These are phyloP conservation scores for Fraxinus latifolia DNA, from an alignment of 305 asterid species.

Conservation along the genomic window DNA sequence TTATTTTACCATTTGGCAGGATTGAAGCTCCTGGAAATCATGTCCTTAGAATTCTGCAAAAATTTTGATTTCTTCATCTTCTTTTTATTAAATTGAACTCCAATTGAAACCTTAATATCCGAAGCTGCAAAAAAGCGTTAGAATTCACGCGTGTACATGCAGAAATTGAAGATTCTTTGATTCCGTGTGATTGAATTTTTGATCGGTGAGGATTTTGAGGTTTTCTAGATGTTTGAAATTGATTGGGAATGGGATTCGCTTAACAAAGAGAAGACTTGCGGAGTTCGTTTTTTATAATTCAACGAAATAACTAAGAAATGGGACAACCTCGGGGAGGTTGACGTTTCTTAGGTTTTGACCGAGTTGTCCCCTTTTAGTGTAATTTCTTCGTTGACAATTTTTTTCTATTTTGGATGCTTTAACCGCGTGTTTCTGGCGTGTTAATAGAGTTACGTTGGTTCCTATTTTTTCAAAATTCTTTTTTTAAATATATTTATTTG, in stretches of 20 bases:
- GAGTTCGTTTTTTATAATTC: neutral
- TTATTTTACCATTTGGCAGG: slow-evolving; percentile 68
- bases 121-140: neutral
- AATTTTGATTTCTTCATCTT: slow-evolving; percentile 72
- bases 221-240: neutral
- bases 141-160: neutral
- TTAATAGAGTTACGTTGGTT: too few species aligned
- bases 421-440: neutral
- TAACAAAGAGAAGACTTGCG: slow-evolving; percentile 6
- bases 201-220: neutral
- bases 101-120: slow-evolving; percentile 3
- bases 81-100: slow-evolving; percentile 6
- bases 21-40: slow-evolving; percentile 72
- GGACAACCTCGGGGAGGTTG: slow-evolving; percentile 1
- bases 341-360: slow-evolving; percentile 11
- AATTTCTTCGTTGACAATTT: neutral
- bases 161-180: neutral
- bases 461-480: too few species aligned
- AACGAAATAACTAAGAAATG: neutral
- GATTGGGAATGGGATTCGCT: slow-evolving; percentile 7
- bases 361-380: neutral
- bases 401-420: neutral
- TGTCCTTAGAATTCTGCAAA: slow-evolving; percentile 54
- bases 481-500: too few species aligned
- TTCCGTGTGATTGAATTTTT: neutral